A percentile compares a stretch with the other conserved stretches of the same genome.
phyloP scores from a whole-genome alignment of 2,329 filamentous ascomycete genomes.

The Aureobasidium sp. region DNA sequence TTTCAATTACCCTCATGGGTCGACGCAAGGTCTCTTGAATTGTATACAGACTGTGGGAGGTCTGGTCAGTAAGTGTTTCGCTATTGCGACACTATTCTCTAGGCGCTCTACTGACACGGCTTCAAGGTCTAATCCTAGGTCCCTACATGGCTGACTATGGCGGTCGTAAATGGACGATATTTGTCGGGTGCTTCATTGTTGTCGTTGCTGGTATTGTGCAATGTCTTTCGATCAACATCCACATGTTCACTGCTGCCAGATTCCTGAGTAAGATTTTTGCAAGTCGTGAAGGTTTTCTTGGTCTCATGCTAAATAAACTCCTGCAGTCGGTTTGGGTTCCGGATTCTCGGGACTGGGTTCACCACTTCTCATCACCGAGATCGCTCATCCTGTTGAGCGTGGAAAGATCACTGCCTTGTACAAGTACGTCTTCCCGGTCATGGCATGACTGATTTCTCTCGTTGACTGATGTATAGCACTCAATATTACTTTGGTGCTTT shows the following conservation, averaged over 20 bases:
- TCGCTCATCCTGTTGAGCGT: not conserved
- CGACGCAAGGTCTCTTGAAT: slow-evolving; percentile 6
- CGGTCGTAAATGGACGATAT: slow-evolving; percentile 2
- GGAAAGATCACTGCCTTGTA: not conserved
- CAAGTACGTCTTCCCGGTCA: not conserved
- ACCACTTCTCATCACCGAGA: not conserved
- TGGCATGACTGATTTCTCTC: too few species aligned
- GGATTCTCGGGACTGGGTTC: not conserved
- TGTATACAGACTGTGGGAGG: slow-evolving; percentile 5
- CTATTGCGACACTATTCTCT: too few species aligned
- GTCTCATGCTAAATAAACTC: too few species aligned
- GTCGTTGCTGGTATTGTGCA: not conserved
- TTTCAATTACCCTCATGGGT: slow-evolving; percentile 5
- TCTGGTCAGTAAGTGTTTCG: not conserved
- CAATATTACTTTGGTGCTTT: not conserved
- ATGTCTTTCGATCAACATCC: not conserved
- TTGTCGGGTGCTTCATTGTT: not conserved
- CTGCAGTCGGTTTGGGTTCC: not conserved
- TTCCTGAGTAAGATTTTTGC: not conserved
- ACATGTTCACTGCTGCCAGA: slow-evolving; percentile 8
- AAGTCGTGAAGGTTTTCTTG: too few species aligned
- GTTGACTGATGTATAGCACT: not conserved
- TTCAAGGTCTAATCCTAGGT: not conserved
- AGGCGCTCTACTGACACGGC: too few species aligned
- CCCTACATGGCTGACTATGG: slow-evolving; percentile 4